Percentiles rank a stretch among this genome's conserved stretches.
phyloP scores from a whole-genome alignment of 1,284 basidiomycete genomes.

The Cryptococcus sp. region DNA sequence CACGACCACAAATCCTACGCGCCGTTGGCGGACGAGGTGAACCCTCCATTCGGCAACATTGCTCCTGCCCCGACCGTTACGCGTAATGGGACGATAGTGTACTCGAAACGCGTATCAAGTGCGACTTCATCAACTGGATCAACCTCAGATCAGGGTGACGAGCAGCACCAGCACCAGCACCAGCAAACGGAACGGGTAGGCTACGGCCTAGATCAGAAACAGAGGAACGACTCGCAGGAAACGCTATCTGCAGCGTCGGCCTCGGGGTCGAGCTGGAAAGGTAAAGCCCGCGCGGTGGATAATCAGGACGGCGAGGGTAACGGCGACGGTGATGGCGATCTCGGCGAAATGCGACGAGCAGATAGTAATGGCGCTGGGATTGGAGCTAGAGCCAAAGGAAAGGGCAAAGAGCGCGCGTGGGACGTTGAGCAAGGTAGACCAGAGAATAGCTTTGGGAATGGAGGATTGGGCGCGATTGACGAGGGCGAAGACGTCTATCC shows the following conservation, averaged over 20 bases:
- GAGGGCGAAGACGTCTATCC: conserved; percentile 37
- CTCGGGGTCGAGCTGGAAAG: conserved; percentile 13
- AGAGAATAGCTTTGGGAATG: conserved; percentile 47
- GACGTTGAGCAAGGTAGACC: conserved; percentile 36
- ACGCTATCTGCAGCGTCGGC: conserved; percentile 23
- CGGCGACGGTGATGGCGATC: conserved; percentile 25
- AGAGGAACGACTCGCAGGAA: conserved; percentile 31
- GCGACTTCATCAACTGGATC: conserved; percentile 12
- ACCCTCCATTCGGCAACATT: conserved; percentile 36
- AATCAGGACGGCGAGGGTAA: conserved; percentile 10
- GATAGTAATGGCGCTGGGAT: no score
- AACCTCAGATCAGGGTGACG: conserved; percentile 15
- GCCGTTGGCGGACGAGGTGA: conserved; percentile 43
- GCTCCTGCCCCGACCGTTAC: conserved; percentile 31
- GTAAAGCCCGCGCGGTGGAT: conserved; percentile 24
- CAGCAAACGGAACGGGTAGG: conserved; percentile 2
- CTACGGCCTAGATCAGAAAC: neutral
- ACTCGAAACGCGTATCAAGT: conserved; percentile 20
- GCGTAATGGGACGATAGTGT: conserved; percentile 42
- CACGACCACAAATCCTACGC: conserved; percentile 29
- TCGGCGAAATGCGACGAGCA: conserved; percentile 18
- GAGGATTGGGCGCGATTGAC: conserved; percentile 36
- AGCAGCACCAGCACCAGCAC: neutral
- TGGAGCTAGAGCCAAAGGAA: conserved; percentile 2
- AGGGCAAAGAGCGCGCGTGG: conserved; percentile 37